Evolutionary conservation across 2,329 filamentous ascomycete species (phyloP).

Genomic region (Rasamsonia emersonii): DNA sequence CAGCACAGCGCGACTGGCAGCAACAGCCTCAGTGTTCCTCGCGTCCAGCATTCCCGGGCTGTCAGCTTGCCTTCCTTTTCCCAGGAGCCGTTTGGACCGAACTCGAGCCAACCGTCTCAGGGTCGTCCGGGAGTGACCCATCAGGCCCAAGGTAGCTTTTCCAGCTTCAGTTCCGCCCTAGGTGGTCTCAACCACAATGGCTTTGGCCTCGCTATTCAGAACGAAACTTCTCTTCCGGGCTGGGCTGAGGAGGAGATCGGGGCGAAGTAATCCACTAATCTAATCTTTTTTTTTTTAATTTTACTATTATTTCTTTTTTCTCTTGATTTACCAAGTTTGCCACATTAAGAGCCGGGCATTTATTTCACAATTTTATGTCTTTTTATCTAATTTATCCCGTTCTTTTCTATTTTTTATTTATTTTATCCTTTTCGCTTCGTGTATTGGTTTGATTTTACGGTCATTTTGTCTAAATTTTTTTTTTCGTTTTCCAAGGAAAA

Average conservation of each 20-base stretch:
- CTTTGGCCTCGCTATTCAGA: conserved; percentile 53
- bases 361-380: no score
- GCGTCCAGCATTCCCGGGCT: conserved; percentile 64
- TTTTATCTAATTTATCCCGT: conserved; percentile 12
- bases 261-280: conserved; percentile 36
- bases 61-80: conserved; percentile 75
- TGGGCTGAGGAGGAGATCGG: conserved; percentile 58
- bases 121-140: conserved; percentile 28
- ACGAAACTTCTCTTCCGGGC: conserved; percentile 49
- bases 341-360: no score
- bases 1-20: conserved; percentile 61
- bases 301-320: conserved; percentile 8
- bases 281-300: conserved; percentile 6
- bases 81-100: conserved; percentile 47
- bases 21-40: conserved; percentile 42
- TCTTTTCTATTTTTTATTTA: conserved; percentile 13
- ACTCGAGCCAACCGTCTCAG: conserved; percentile 25
- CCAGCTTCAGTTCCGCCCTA: conserved; percentile 50
- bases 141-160: conserved; percentile 45
- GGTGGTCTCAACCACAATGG: conserved; percentile 49
- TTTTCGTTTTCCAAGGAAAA: conserved; percentile 17
- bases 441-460: conserved; percentile 19
- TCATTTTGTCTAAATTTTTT: conserved; percentile 15
- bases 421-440: conserved; percentile 16
- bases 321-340: no score